A percentile compares a stretch with the other conserved stretches of the same genome.
Evolutionary conservation across 139 green algal species (phyloP).

Genomic region (Astrephomene gubernaculifera): DNA sequence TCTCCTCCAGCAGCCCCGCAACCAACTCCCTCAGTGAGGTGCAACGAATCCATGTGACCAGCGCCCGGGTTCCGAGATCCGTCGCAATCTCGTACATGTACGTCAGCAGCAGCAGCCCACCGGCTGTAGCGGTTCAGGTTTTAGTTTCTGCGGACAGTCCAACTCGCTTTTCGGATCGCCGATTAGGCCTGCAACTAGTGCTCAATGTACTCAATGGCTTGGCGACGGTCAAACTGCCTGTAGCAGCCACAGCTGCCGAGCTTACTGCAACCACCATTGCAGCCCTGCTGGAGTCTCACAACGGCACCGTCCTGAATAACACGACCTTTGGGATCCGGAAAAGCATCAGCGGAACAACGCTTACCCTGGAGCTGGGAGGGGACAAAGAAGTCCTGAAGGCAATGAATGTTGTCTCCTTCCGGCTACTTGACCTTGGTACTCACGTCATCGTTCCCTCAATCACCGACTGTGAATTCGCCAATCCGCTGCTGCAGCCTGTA

Average conservation of each 20-base stretch:
- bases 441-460: neutral
- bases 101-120: neutral
- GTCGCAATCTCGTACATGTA: neutral
- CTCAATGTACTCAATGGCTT: no score
- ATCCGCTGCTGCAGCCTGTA: slow-evolving; percentile 1
- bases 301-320: neutral
- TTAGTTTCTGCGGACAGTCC: no score
- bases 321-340: neutral
- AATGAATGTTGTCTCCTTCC: neutral
- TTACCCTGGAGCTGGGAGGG: neutral
- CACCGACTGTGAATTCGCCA: neutral
- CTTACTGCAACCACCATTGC: neutral
- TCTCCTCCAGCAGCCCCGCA: neutral
- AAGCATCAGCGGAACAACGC: neutral
- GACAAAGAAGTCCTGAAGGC: neutral
- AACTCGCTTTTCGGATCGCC: no score
- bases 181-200: no score
- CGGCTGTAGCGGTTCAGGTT: no score
- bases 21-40: neutral
- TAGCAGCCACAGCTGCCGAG: neutral
- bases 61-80: neutral
- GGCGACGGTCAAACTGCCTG: neutral
- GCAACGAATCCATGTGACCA: neutral
- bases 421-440: no score
- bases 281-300: neutral